Percentiles rank a stretch among this genome's conserved stretches.
Conservation (phyloP, 768 basidiomycete genomes). For the Tricholomella constricta region DNA sequence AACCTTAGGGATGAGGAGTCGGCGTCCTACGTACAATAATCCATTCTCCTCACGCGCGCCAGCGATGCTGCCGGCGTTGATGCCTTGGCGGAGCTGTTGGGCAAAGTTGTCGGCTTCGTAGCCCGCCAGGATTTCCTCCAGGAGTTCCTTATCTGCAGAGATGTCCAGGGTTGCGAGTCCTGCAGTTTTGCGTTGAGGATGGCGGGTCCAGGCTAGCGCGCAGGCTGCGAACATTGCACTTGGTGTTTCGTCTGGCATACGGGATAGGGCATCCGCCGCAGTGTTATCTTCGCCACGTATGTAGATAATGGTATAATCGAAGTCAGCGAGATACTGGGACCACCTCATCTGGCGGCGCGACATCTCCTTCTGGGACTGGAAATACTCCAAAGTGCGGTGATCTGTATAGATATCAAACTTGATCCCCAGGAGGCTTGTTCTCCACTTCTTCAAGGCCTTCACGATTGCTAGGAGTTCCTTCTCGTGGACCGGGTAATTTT, state of each 20-base stretch:
- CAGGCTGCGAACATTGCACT: no score
- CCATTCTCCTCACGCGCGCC: conserved; percentile 6
- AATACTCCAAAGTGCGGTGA: conserved; percentile 29
- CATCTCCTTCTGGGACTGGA: no score
- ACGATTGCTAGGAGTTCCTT: conserved; percentile 39
- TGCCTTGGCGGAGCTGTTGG: background rate
- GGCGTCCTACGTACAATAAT: conserved; percentile 24
- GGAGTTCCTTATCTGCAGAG: background rate
- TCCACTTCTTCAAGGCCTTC: conserved; percentile 28
- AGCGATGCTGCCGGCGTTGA: background rate
- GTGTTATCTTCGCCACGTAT: no score
- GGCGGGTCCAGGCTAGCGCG: no score
- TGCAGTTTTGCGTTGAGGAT: no score
- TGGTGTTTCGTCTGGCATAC: no score
- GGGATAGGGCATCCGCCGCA: no score
- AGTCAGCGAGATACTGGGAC: no score
- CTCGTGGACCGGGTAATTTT: no score
- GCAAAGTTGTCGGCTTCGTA: conserved; percentile 1
- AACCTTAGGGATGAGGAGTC: conserved; percentile 20
- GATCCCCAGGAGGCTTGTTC: conserved; percentile 21
- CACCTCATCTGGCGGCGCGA: no score
- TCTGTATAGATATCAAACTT: conserved; percentile 33
- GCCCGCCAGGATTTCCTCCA: background rate
- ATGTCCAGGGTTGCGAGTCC: conserved; percentile 5
- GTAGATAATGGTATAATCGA: no score